phyloP scores from a whole-genome alignment of 2,329 filamentous ascomycete genomes.

The Calycina herbarum region DNA sequence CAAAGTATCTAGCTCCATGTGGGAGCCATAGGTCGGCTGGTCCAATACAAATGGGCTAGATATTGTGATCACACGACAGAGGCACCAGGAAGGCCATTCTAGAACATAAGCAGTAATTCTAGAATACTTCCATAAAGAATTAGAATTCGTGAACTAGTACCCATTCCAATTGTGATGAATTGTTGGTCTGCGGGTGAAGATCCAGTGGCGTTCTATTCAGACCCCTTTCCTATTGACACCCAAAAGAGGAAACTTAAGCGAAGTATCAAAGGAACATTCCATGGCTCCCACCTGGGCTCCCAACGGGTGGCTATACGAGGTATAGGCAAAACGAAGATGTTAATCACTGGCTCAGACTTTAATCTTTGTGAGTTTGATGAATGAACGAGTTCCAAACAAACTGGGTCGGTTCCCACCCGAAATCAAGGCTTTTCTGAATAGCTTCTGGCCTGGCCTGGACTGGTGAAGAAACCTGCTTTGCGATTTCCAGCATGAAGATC shows the following conservation, averaged over 20 bases:
- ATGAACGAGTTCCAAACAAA: too few relatives aligned
- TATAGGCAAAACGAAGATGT: neutral
- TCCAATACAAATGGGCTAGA: neutral
- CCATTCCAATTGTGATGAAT: neutral
- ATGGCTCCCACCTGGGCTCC: neutral
- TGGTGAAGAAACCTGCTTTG: neutral
- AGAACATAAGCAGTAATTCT: neutral
- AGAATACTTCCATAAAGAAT: neutral
- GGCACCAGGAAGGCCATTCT: neutral
- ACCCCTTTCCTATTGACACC: constrained; percentile 30
- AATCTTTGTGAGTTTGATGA: neutral
- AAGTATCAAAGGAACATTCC: constrained; percentile 10
- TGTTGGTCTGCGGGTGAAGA: constrained; percentile 3
- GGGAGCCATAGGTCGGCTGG: neutral
- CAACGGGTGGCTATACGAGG: neutral
- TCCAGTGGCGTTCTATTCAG: constrained; percentile 22
- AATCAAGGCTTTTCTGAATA: constrained; percentile 4
- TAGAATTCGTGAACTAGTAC: neutral
- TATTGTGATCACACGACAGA: neutral
- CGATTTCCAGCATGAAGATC: neutral
- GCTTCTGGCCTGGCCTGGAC: neutral
- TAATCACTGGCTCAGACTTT: neutral
- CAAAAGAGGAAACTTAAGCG: constrained; percentile 21
- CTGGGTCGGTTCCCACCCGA: too few relatives aligned
- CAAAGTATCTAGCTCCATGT: neutral